These are phyloP conservation scores for Phytophthora hybrid DNA, from an alignment of 352 stramenopile genomes.

Conservation along the genomic window DNA sequence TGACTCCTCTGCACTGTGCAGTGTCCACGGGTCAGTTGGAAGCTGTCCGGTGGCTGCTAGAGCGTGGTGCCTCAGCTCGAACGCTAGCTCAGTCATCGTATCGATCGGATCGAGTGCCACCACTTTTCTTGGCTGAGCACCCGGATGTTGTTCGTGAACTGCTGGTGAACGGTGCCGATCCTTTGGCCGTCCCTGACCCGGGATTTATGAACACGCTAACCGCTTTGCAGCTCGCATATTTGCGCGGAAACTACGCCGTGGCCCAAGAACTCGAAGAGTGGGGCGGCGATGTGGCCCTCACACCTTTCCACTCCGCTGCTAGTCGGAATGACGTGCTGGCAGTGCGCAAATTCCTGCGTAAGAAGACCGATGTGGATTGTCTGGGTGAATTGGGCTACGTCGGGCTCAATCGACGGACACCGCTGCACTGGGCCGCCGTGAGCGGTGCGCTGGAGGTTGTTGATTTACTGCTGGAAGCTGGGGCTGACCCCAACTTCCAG, in stretches of 20 bases:
- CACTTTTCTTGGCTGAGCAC: constrained; percentile 81
- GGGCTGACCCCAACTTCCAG: constrained; percentile 81
- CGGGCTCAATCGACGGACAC: constrained; percentile 80
- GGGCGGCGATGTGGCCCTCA: constrained; percentile 82
- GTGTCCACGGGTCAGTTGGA: constrained; percentile 76
- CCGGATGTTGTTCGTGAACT: constrained; percentile 69
- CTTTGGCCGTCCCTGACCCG: constrained; percentile 73
- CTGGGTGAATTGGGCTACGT: constrained; percentile 85
- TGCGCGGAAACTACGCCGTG: constrained; percentile 81
- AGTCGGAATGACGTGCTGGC: constrained; percentile 60
- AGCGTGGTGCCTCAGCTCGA: constrained; percentile 60
- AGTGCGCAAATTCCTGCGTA: constrained; percentile 74
- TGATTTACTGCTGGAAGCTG: constrained; percentile 72
- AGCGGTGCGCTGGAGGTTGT: constrained; percentile 64
- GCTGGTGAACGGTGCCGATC: constrained; percentile 70
- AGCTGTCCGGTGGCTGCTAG: constrained; percentile 76
- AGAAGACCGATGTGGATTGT: constrained; percentile 66
- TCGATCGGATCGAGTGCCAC: constrained; percentile 75
- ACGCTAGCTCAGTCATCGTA: constrained; percentile 68
- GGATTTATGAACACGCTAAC: constrained; percentile 87
- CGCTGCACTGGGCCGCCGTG: constrained; percentile 83
- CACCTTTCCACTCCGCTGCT: constrained; percentile 77
- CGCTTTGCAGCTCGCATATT: constrained; percentile 77
- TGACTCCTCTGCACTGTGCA: constrained; percentile 83
- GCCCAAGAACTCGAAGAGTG: constrained; percentile 82